Conservation (phyloP, 805 yeast genomes). For the Candida easanensis region DNA sequence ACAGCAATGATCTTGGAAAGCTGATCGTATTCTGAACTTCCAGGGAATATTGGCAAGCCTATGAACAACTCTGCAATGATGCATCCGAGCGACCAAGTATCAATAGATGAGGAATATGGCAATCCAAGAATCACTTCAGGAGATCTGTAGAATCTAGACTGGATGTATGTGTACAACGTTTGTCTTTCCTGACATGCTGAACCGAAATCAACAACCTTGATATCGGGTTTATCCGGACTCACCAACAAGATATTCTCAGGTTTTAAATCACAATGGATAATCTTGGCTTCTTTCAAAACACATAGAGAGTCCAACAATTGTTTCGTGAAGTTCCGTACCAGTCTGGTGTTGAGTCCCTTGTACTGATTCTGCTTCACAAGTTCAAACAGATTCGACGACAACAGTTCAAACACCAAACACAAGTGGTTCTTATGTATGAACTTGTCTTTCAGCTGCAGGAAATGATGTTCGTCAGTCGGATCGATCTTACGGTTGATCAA, state of each 20-base stretch:
- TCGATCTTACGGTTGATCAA: constrained; percentile 70
- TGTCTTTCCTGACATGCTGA: constrained; percentile 91
- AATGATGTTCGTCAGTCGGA: constrained; percentile 68
- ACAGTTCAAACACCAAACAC: constrained; percentile 86
- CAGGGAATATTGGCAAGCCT: constrained; percentile 94
- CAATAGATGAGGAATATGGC: constrained; percentile 90
- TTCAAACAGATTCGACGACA: constrained; percentile 87
- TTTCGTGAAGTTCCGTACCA: constrained; percentile 72
- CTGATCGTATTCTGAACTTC: constrained; percentile 91
- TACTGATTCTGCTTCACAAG: constrained; percentile 89
- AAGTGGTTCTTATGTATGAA: constrained; percentile 91
- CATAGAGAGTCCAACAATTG: constrained; percentile 82
- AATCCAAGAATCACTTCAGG: constrained; percentile 93
- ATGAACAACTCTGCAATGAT: constrained; percentile 85
- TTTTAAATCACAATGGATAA: constrained; percentile 94
- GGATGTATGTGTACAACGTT: constrained; percentile 87
- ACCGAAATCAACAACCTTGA: constrained; percentile 95
- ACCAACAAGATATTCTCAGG: constrained; percentile 90
- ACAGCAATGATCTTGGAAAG: constrained; percentile 76
- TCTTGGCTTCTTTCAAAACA: constrained; percentile 74
- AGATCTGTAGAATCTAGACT: constrained; percentile 87
- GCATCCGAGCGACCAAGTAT: constrained; percentile 97
- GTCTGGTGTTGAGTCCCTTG: constrained; percentile 78
- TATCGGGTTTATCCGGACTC: constrained; percentile 61
- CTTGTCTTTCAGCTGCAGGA: constrained; percentile 77